Evolutionary conservation across 805 yeast species (phyloP).

Genomic region (Diddensiella caesifluorescens): DNA sequence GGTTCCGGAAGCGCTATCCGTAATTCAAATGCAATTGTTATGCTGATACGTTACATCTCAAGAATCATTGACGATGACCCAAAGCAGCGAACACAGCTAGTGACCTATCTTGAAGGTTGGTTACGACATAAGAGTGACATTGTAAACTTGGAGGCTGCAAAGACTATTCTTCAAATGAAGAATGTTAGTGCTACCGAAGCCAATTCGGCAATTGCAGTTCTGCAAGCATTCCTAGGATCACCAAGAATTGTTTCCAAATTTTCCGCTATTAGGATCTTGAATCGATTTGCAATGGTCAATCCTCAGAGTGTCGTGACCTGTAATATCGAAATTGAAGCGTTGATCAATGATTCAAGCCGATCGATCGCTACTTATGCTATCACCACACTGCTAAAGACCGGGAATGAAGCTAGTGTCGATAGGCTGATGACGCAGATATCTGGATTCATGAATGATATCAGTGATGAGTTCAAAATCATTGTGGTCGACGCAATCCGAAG

Average conservation of each 20-base stretch:
- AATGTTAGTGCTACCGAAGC: slow-evolving; percentile 59
- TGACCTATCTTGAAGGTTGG: slow-evolving; percentile 63
- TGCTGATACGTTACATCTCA: slow-evolving; percentile 76
- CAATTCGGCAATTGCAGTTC: slow-evolving; percentile 56
- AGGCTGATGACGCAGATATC: slow-evolving; percentile 82
- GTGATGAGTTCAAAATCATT: slow-evolving; percentile 92
- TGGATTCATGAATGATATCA: slow-evolving; percentile 83
- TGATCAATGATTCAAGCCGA: slow-evolving; percentile 84
- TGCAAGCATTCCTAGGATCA: slow-evolving; percentile 73
- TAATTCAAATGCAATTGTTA: slow-evolving; percentile 77
- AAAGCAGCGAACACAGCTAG: slow-evolving; percentile 52
- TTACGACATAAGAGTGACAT: slow-evolving; percentile 77
- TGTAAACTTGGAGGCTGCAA: slow-evolving; percentile 90
- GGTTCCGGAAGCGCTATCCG: slow-evolving; percentile 53
- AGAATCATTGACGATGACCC: slow-evolving; percentile 68
- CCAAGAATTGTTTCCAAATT: slow-evolving; percentile 88
- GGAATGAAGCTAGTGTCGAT: slow-evolving; percentile 84
- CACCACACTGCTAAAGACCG: slow-evolving; percentile 91
- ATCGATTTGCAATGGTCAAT: slow-evolving; percentile 72
- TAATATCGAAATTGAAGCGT: slow-evolving; percentile 77
- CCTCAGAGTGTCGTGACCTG: slow-evolving; percentile 71
- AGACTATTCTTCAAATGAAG: slow-evolving; percentile 54
- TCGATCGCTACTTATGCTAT: slow-evolving; percentile 95
- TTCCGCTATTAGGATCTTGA: slow-evolving; percentile 87
- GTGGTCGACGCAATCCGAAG: slow-evolving; percentile 94